phyloP scores from a whole-genome alignment of 371 early-diverging fungal species.

The Ordospora colligata region DNA sequence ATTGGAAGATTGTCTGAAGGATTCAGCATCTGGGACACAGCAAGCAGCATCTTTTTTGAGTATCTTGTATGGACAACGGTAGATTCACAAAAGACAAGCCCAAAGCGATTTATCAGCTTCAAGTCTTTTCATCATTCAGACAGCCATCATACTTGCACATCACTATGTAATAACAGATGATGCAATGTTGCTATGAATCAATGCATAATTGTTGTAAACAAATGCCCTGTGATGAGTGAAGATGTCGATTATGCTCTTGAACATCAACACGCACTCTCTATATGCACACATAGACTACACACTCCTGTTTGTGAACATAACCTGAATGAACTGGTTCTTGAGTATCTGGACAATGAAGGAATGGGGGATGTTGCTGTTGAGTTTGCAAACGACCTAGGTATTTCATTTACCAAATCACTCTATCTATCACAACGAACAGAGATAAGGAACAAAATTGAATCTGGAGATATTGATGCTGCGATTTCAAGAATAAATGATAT shows the following conservation, averaged over 20 bases:
- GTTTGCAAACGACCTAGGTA: conserved; percentile 2
- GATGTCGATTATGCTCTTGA: too few species aligned
- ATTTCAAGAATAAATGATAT: conserved; percentile 15
- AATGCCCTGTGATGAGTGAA: neutral
- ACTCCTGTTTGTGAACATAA: neutral
- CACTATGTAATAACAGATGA: neutral
- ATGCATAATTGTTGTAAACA: neutral
- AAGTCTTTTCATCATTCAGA: neutral
- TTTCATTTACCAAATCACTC: neutral
- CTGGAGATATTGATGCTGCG: conserved; percentile 8
- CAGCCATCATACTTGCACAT: neutral
- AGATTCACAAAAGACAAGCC: neutral
- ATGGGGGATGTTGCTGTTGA: neutral
- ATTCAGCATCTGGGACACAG: neutral
- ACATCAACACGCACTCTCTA: too few species aligned
- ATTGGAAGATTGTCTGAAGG: neutral
- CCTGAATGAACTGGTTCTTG: conserved; percentile 2
- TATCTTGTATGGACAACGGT: neutral
- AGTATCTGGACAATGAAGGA: conserved; percentile 17
- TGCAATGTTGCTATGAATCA: neutral
- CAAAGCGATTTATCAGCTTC: neutral
- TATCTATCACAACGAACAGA: neutral
- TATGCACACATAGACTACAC: too few species aligned
- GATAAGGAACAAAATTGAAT: conserved; percentile 17
- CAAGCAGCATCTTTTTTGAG: neutral